phyloP scores from a whole-genome alignment of 768 basidiomycete species.

The Sporobolomyces phaffii region DNA sequence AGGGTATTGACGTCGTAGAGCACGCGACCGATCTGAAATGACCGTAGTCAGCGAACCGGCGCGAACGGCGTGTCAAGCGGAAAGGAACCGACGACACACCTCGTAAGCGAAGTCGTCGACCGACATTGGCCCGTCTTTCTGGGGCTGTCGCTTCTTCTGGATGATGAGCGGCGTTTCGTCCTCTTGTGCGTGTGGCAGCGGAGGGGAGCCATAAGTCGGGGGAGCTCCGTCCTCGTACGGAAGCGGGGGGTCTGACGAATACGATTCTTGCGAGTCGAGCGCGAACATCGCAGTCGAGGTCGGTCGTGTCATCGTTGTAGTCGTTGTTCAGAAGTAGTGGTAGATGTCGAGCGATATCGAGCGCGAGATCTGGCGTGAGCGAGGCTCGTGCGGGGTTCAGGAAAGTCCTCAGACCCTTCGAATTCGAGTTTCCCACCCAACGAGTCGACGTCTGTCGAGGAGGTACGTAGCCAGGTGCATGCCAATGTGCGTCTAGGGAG shows the following conservation, averaged over 20 bases:
- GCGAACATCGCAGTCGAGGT: background rate
- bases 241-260: background rate
- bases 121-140: background rate
- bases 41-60: background rate
- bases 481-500: no score
- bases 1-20: background rate
- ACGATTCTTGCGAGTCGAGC: background rate
- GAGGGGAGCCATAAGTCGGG: background rate
- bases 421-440: no score
- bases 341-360: background rate
- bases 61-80: background rate
- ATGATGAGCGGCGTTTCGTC: background rate
- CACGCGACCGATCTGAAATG: slow-evolving; percentile 9
- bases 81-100: background rate
- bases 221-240: background rate
- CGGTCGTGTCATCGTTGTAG: no score
- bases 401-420: no score
- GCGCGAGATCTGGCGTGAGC: background rate
- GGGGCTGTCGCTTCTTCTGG: background rate
- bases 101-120: slow-evolving; percentile 8
- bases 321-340: background rate
- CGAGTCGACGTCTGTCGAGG: no score
- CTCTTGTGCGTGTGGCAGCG: background rate
- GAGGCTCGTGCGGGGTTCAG: no score
- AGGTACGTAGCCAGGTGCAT: no score